A percentile compares a stretch with the other conserved stretches of the same genome.
Evolutionary conservation across 73 alveolate species (phyloP).

Genomic region (Symbiodinium pilosum): DNA sequence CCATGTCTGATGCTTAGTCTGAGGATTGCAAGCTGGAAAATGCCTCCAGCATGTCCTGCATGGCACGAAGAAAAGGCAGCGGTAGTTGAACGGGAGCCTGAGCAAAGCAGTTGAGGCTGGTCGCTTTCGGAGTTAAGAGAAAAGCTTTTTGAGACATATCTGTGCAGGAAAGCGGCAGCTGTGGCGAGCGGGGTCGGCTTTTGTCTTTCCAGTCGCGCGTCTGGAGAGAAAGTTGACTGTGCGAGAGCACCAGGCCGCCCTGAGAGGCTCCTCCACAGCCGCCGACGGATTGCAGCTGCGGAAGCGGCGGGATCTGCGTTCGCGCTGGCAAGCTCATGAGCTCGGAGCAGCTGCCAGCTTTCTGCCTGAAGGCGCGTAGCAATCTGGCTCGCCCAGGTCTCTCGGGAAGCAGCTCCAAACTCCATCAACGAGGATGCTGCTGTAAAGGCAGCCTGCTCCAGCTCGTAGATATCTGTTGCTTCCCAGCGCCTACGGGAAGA

Average conservation of each 20-base stretch:
- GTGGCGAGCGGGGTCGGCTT: no score
- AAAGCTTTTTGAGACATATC: background rate
- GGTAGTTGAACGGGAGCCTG: background rate
- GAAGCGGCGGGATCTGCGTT: background rate
- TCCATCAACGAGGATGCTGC: background rate
- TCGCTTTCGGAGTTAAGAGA: background rate
- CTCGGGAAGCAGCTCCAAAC: background rate
- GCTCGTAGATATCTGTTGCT: background rate
- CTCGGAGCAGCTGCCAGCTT: background rate
- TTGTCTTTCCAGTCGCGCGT: background rate
- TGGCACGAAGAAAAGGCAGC: background rate
- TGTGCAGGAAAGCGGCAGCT: background rate
- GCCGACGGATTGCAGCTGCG: background rate
- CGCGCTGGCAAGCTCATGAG: background rate
- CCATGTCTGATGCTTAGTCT: no score
- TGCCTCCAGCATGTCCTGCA: slow-evolving; percentile 45
- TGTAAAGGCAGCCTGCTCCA: background rate
- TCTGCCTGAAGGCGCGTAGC: background rate
- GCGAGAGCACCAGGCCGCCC: background rate
- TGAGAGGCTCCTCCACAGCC: background rate
- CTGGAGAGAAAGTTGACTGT: background rate
- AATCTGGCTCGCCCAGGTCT: background rate
- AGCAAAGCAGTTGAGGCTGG: background rate
- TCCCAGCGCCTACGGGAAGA: background rate
- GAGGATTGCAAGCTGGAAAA: no score